Conservation (phyloP, 495 filamentous ascomycete species). For the Sordaria brevicollis region DNA sequence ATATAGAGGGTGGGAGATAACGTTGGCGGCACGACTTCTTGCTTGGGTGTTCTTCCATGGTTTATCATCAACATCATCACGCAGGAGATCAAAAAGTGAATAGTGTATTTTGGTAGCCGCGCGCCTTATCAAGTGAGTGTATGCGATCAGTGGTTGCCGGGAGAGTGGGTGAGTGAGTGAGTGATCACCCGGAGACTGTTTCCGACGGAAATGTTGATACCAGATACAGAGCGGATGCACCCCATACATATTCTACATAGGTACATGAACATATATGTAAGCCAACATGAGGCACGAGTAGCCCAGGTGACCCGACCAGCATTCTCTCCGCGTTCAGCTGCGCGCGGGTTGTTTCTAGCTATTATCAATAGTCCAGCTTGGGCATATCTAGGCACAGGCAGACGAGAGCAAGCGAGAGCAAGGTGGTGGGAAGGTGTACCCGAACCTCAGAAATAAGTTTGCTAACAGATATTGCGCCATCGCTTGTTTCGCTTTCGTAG, state of each 20-base stretch:
- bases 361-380: neutral
- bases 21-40: neutral
- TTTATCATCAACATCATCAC: neutral
- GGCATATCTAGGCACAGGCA: too few species aligned
- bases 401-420: too few species aligned
- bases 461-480: neutral
- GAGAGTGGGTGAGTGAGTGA: neutral
- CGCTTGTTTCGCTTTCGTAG: neutral
- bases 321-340: neutral
- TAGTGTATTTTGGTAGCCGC: neutral
- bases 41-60: neutral
- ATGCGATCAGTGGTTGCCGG: neutral
- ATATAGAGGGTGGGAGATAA: neutral
- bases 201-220: too few species aligned
- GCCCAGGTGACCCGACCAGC: neutral
- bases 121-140: neutral
- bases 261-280: neutral
- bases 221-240: neutral
- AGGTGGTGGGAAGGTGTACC: neutral
- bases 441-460: neutral
- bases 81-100: too few species aligned
- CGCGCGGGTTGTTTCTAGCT: neutral
- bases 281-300: neutral
- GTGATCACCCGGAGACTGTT: neutral
- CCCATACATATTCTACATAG: neutral